Conservation (phyloP, 106 monocot species). For the Cymbidium sinense region DNA sequence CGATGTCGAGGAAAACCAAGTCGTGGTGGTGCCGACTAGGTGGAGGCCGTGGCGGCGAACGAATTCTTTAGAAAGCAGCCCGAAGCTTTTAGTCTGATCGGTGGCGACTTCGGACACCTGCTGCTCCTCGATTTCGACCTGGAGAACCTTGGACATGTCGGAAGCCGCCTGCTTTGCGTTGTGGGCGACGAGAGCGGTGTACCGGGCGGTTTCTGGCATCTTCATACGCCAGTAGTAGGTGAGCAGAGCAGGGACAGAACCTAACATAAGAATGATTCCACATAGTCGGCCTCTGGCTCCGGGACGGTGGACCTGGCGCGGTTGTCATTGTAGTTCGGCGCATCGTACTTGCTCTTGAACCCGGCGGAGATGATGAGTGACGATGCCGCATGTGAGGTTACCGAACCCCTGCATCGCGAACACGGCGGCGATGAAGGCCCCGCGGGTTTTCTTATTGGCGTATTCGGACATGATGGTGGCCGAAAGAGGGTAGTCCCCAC, state of each 20-base stretch:
- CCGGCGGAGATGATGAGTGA: constrained; percentile 9
- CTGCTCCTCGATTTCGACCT: constrained; percentile 17
- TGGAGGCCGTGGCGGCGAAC: constrained; percentile 37
- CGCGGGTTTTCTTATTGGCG: constrained; percentile 79
- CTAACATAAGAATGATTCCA: constrained; percentile 13
- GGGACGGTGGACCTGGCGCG: constrained; percentile 1
- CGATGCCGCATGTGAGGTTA: constrained; percentile 1
- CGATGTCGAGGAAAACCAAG: constrained; percentile 59
- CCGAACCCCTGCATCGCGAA: constrained; percentile 44
- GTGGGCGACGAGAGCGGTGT: constrained; percentile 16
- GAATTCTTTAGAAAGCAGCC: constrained; percentile 26
- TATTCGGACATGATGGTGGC: constrained; percentile 94
- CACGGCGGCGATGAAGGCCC: constrained; percentile 70
- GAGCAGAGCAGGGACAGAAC: constrained; percentile 11
- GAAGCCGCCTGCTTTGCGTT: constrained; percentile 11
- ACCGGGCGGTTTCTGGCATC: constrained; percentile 19
- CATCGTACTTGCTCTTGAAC: constrained; percentile 4
- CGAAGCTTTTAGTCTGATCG: constrained; percentile 8
- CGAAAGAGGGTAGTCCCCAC: constrained; percentile 71
- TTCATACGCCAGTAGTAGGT: constrained; percentile 22
- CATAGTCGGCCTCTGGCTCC: constrained; percentile 12
- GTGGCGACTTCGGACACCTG: not conserved
- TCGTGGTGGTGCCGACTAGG: constrained; percentile 33
- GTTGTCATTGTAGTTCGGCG: constrained; percentile 3
- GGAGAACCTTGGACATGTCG: constrained; percentile 16